Base-by-base conservation (phyloP, 148 eudicot genomes). In the Mesembryanthemum crystallinum region DNA sequence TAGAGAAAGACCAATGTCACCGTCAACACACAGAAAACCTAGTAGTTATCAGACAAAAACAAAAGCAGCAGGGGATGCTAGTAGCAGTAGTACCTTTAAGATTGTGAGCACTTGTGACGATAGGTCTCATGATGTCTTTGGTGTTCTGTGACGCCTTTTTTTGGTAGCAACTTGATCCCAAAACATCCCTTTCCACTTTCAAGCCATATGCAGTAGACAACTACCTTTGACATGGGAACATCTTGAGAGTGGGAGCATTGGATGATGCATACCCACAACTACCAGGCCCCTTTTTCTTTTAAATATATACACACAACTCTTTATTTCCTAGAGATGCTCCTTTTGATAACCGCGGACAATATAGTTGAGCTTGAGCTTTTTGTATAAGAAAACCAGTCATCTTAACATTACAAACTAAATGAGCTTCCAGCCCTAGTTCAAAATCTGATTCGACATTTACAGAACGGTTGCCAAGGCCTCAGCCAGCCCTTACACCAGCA, bases 31-130 rank as follows among this genome's bases (percentile, higher is more conserved):
- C 43, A 67, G 29, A 27, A 69, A 1, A 24, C 9, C 5, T 12
- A 69, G 23, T 29, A 28, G 14, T 12, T 54, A 15, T 45, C 20
- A 43, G 7, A 66, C 23, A 20, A 51, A 47, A 7, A 49, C 20
- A 69, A 27, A 27, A 25, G 18, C 35, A 51, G 59, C n/a, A 27
- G 58, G 8, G 64, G 49, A 45, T 8, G 49, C 14, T 45, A 8
- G 49, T 45, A 45, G 49, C 14, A 45, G 14, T 24, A 11, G 8
- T 69, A 43, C 55, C 60, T 51, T 69, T 17, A 27, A 51, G 73
- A 51, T 69, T 28, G 47, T 17, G 6, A 23, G 73, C 60, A 69
- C 73, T 60, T 29, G 73, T 51, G 73, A 69, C 45, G 57, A 37
- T 25, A n/a, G 59, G 59, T 69, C 23, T 11, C 73, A 69, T 69